phyloP scores from a whole-genome alignment of 2,329 filamentous ascomycete genomes.

The Shiraia bambusicola region DNA sequence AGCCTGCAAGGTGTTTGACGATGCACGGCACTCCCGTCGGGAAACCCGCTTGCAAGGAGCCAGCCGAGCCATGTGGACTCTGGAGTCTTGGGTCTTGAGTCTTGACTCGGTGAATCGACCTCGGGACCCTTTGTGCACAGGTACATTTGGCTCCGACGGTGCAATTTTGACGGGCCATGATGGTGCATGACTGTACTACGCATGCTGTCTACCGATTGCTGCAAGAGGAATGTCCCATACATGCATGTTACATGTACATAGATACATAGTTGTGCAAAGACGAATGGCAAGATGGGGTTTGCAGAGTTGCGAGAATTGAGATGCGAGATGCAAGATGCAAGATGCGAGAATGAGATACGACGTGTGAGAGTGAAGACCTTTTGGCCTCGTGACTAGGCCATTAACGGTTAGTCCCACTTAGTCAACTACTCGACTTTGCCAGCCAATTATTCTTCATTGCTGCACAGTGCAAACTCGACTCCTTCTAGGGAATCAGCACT shows the following conservation, averaged over 20 bases:
- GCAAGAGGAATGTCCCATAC: slow-evolving; percentile 3
- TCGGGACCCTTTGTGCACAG: slow-evolving; percentile 10
- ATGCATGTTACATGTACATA: too few species aligned
- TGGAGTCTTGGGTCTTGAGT: too few species aligned
- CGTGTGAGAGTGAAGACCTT: too few species aligned
- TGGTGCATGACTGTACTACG: slow-evolving; percentile 37
- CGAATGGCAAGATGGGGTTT: too few species aligned
- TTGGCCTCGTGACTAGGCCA: not conserved
- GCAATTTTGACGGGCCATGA: slow-evolving; percentile 14
- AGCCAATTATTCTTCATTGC: slow-evolving; percentile 4
- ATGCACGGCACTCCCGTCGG: slow-evolving; percentile 29
- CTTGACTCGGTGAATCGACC: not conserved
- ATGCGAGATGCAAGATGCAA: too few species aligned
- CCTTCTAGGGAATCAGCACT: slow-evolving; percentile 1
- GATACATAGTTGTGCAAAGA: too few species aligned
- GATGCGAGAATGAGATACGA: too few species aligned
- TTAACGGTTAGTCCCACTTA: too few species aligned
- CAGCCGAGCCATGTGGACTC: slow-evolving; percentile 1
- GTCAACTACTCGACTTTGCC: too few species aligned
- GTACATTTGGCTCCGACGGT: slow-evolving; percentile 21
- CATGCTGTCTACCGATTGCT: slow-evolving; percentile 6
- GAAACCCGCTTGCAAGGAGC: slow-evolving; percentile 8
- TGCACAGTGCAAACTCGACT: not conserved
- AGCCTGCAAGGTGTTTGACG: slow-evolving; percentile 16
- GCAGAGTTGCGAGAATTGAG: too few species aligned